Base-by-base conservation (phyloP, 805 yeast species). In the Metschnikowia kunwiensis region DNA sequence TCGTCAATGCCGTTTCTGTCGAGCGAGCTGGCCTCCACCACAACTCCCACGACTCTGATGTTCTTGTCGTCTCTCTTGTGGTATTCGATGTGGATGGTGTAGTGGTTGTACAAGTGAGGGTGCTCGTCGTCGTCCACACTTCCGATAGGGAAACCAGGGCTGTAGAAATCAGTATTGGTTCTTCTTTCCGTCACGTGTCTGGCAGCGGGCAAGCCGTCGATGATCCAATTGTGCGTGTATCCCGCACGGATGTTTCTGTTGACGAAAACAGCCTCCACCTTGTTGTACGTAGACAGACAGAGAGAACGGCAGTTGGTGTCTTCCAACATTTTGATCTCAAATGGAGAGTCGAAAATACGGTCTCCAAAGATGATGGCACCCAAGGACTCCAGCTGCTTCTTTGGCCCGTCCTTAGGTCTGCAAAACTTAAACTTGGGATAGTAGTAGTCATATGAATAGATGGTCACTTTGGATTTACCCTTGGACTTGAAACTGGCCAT, bases 351-450 rank as follows among this genome's bases (percentile, higher is more conserved):
- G 70, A 85, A 88, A 46, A 93, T 88, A 57, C 98, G 74, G 63
- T 93, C 98, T 46, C 98, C 98, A 58, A 93, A 88, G 40, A 93
- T 74, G 47, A 93, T 82, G 2, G 97, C 82, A 7, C 98, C 98
- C 35, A 93, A 71, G 8, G 94, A 82, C 63, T 88, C 97, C 46
- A 86, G 78, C 58, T 87, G 95, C 51, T 82, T 82, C 50, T 62
- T 53, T 12, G 78, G 69, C 1, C 86, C 87, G 18, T 65, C 78
- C 38, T 63, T 59, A 1, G 97, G 97, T 40, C 60, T 57, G 63
- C 98, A 93, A 61, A 89, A 86, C 53, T 83, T 86, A 55, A 93
- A 82, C 47, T 79, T 78, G 22, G 81, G 80, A 62, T 81, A 82
- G 63, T 93, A 93, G 63, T 91, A 83, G 53, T 84, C 91, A 53